Base-by-base conservation (phyloP, 2,329 filamentous ascomycete species). In the Pseudogymnoascus pannorum region DNA sequence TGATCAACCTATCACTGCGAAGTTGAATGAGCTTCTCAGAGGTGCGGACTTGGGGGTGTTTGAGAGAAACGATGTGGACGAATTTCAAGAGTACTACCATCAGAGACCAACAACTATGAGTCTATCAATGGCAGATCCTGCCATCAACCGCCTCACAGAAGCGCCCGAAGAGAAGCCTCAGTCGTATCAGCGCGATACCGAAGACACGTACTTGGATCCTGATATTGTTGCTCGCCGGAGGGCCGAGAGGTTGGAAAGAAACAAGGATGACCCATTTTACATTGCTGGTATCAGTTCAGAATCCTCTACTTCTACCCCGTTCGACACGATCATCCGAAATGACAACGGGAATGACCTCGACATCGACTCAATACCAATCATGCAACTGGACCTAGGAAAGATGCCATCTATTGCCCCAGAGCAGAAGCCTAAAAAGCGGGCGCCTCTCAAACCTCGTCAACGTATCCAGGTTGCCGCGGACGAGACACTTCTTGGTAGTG, bases 241-340 rank as follows among this genome's bases (percentile, higher is more conserved):
- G 68, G 85, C 87, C 3, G 91, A 96, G 70, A 83, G 92, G 9
- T 77, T 82, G 61, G 92, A 96, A 71, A 84, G 91, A 61, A 91
- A 96, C 73, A 89, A 84, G 67, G 93, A 97, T 70, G 94, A 99
- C 69, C 94, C 94, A 0, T 99, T 96, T 73, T 99, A 99, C 71
- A 97, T 99, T 69, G 79, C 79, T 22, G 75, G 76, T 6, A 76
- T 76, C 36, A 79, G 78, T 24, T 77, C 75, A 42, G 75, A 76
- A 0, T 85, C 84, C 3, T 84, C 85, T 33, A 82, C 82, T 5
- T 87, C 88, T 0, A 93, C 89, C 0, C 90, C 90, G 0, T 86
- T 94, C 58, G 89, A 93, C 69, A 89, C 85, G 66, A 91, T 94
- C 62, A 77, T 89, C 2, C 81, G 85, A 62, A 85, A 81, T 62